Conservation (phyloP, 305 asterid species). For the Withania somnifera region DNA sequence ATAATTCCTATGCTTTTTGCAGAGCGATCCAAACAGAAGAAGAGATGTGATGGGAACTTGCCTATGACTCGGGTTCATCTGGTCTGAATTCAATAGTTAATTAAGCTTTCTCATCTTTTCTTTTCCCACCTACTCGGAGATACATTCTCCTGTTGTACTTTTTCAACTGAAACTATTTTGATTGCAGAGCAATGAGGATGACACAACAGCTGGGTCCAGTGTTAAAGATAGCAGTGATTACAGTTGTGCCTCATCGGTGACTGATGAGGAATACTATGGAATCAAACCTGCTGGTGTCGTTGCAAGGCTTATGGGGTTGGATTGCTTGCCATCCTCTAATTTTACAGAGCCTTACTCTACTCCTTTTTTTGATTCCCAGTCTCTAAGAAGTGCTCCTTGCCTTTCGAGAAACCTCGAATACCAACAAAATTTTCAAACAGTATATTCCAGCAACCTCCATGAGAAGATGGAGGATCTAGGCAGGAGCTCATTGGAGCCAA, state of each 20-base stretch:
- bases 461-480: conserved; percentile 13
- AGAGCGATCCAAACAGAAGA: conserved; percentile 73
- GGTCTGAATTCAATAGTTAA: conserved; percentile 22
- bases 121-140: background rate
- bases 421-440: conserved; percentile 28
- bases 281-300: conserved; percentile 61
- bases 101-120: background rate
- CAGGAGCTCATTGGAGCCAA: conserved; percentile 18
- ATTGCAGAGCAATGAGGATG: conserved; percentile 59
- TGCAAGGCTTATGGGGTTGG: conserved; percentile 94
- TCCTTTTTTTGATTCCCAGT: conserved; percentile 36
- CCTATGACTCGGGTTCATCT: conserved; percentile 47
- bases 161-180: background rate
- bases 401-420: conserved; percentile 29
- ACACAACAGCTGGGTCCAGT: conserved; percentile 36
- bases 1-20: conserved; percentile 6
- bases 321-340: conserved; percentile 53
- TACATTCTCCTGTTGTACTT: background rate
- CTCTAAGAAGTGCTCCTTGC: conserved; percentile 31
- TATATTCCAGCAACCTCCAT: conserved; percentile 27
- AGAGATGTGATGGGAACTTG: conserved; percentile 44
- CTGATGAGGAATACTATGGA: conserved; percentile 52
- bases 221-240: conserved; percentile 55
- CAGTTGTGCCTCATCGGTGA: conserved; percentile 68
- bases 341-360: conserved; percentile 33